These are phyloP conservation scores for Curvularia spicifera DNA, from an alignment of 2,329 filamentous ascomycete genomes.

Conservation along the genomic window DNA sequence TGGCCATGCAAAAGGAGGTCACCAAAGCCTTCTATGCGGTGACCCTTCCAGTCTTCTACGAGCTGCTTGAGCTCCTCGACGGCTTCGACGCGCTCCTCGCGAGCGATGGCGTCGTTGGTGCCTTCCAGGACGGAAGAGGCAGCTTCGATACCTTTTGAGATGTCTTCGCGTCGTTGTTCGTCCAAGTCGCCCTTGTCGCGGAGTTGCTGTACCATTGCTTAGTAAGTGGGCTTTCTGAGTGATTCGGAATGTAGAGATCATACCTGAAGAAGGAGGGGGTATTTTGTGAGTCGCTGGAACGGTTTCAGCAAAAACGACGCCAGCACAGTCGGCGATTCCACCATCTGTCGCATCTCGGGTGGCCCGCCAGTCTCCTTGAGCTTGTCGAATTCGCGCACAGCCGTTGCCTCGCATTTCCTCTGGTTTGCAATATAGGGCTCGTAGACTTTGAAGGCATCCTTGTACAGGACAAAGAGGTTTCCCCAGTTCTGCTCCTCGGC, in stretches of 20 bases:
- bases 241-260: constrained; percentile 17
- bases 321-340: constrained; percentile 83
- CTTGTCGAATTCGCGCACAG: constrained; percentile 84
- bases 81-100: constrained; percentile 82
- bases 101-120: constrained; percentile 90
- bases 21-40: constrained; percentile 89
- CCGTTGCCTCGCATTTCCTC: constrained; percentile 84
- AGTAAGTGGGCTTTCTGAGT: constrained; percentile 12
- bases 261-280: constrained; percentile 87
- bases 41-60: constrained; percentile 97
- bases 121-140: constrained; percentile 81
- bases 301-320: constrained; percentile 95
- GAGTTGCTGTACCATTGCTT: constrained; percentile 67
- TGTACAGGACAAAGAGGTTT: constrained; percentile 83
- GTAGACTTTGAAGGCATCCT: constrained; percentile 89
- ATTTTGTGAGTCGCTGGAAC: constrained; percentile 94
- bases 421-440: constrained; percentile 98
- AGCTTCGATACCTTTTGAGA: constrained; percentile 77
- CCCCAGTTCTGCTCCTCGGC: constrained; percentile 87
- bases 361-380: constrained; percentile 75
- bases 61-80: constrained; percentile 79
- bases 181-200: constrained; percentile 81
- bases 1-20: constrained; percentile 86
- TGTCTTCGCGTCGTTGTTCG: constrained; percentile 71
- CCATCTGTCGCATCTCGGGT: constrained; percentile 69